Conservation (phyloP, 495 filamentous ascomycete species). For the Elaphomyces granulatus region DNA sequence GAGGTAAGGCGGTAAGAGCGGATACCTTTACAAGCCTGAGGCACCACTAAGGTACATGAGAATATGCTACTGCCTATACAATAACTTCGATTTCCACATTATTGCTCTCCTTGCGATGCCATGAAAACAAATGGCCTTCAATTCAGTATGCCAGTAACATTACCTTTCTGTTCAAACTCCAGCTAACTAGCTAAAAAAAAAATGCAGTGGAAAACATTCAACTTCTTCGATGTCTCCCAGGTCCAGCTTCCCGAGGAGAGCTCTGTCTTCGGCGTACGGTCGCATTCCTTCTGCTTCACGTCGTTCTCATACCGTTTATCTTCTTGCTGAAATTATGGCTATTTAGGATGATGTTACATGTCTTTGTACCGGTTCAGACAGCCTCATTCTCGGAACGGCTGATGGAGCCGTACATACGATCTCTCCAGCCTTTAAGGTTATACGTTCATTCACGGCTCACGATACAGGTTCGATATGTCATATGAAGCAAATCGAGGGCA, state of each 20-base stretch:
- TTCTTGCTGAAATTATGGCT: conserved; percentile 4
- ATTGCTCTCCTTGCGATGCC: no score
- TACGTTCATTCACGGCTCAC: conserved; percentile 75
- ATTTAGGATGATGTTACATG: conserved; percentile 47
- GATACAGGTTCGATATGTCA: conserved; percentile 72
- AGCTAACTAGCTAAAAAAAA: conserved; percentile 5
- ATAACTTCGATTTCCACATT: no score
- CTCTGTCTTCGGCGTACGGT: conserved; percentile 44
- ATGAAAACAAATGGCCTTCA: conserved; percentile 36
- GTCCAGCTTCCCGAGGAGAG: conserved; percentile 66
- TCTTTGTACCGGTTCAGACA: conserved; percentile 77
- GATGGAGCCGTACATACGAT: conserved; percentile 79
- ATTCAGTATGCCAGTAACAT: conserved; percentile 22
- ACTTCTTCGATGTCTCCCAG: conserved; percentile 91
- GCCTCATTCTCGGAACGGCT: conserved; percentile 72
- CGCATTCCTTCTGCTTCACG: conserved; percentile 25
- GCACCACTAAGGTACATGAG: no score
- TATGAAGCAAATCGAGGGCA: conserved; percentile 85
- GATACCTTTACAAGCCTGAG: no score
- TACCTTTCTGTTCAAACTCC: not conserved
- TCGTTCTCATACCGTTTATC: not conserved
- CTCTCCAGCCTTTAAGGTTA: conserved; percentile 71
- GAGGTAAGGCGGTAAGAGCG: no score
- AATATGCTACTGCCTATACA: no score
- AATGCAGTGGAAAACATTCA: conserved; percentile 89